Evolutionary conservation across 1,284 basidiomycete genomes (phyloP).

Genomic region (Sporisorium graminicola): DNA sequence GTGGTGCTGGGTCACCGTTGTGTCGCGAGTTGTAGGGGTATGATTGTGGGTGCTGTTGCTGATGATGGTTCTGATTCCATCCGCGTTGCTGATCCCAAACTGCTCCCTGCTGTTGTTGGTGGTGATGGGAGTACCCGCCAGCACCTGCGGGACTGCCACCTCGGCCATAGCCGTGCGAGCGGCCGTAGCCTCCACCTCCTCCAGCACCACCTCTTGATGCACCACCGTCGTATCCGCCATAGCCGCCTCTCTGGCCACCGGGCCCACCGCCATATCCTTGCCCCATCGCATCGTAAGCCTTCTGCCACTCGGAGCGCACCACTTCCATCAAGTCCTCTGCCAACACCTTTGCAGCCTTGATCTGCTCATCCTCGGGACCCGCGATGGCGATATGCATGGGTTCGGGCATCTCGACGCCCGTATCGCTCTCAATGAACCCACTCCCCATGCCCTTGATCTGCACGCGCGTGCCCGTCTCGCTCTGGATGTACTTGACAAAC

Average conservation of each 20-base stretch:
- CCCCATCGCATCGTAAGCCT: constrained; percentile 52
- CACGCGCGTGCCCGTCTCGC: constrained; percentile 94
- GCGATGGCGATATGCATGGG: constrained; percentile 78
- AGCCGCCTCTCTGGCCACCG: constrained; percentile 13
- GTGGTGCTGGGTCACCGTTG: constrained; percentile 28
- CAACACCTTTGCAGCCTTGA: constrained; percentile 59
- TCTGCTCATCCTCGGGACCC: constrained; percentile 61
- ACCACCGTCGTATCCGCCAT: constrained; percentile 18
- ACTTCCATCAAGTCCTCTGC: constrained; percentile 65
- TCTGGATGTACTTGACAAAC: constrained; percentile 98
- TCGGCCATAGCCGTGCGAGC: constrained; percentile 15
- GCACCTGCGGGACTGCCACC: constrained; percentile 22
- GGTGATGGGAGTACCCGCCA: constrained; percentile 31
- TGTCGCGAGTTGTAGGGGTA: constrained; percentile 19
- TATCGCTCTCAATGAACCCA: constrained; percentile 94
- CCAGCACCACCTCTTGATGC: constrained; percentile 14
- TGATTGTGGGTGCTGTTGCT: constrained; percentile 20
- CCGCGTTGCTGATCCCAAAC: constrained; percentile 26
- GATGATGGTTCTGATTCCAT: constrained; percentile 15
- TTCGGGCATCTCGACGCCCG: constrained; percentile 88
- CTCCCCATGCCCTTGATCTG: constrained; percentile 97
- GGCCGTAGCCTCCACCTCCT: constrained; percentile 18
- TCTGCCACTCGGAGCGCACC: constrained; percentile 62
- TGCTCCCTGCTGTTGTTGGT: constrained; percentile 33
- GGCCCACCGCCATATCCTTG: constrained; percentile 10